phyloP scores from a whole-genome alignment of 129 eudicot species.

The Flaveria robusta region DNA sequence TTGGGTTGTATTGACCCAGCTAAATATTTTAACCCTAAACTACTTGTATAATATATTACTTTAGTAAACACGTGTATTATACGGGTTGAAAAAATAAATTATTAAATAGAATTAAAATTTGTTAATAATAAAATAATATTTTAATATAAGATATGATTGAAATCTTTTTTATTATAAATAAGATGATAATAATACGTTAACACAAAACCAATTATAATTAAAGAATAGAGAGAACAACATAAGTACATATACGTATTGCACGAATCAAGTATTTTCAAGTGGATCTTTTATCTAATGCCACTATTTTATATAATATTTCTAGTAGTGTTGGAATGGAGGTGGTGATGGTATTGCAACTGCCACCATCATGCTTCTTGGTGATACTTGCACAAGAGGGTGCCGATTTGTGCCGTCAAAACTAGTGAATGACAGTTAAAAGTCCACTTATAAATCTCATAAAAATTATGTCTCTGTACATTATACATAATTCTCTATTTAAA shows the following conservation, averaged over 20 bases:
- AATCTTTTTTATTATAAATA: no score
- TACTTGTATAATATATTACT: background rate
- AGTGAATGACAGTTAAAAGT: constrained; percentile 32
- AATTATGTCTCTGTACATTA: background rate
- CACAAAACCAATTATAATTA: no score
- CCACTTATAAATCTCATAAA: no score
- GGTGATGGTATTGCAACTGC: constrained; percentile 96
- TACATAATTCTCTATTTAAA: no score
- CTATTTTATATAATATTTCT: background rate
- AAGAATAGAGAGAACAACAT: no score
- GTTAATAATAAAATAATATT: no score
- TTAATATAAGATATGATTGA: no score
- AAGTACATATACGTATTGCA: no score
- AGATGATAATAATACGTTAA: no score
- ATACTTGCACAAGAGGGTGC: constrained; percentile 93
- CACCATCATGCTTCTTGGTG: constrained; percentile 93
- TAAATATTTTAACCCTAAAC: background rate
- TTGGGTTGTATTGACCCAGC: background rate
- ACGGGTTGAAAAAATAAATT: no score
- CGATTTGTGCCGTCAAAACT: constrained; percentile 97
- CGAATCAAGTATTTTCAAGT: background rate
- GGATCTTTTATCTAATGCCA: background rate
- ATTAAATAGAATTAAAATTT: no score
- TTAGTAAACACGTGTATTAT: no score
- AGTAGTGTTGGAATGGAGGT: constrained; percentile 96